phyloP scores from a whole-genome alignment of 179 eudicot genomes.

The Dionaea muscipula region DNA sequence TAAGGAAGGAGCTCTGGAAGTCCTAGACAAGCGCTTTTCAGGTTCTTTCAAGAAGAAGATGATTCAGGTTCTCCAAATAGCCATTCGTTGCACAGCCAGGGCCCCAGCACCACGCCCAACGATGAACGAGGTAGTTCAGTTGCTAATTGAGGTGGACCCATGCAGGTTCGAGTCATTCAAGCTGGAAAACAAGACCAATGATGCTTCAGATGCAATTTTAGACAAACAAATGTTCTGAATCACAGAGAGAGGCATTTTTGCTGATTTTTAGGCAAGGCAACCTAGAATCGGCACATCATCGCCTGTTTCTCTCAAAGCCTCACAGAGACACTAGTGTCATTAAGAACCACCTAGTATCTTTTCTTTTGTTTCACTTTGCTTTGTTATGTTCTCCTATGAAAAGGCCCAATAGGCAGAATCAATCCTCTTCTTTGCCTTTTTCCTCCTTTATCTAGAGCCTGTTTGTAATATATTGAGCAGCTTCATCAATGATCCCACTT shows the following conservation, averaged over 20 bases:
- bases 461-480: conserved; percentile 28
- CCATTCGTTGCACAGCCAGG: conserved; percentile 60
- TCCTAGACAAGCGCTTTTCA: conserved; percentile 48
- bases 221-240: conserved; percentile 27
- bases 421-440: conserved; percentile 19
- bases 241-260: conserved; percentile 10
- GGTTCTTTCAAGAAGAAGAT: conserved; percentile 58
- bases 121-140: conserved; percentile 76
- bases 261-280: conserved; percentile 12
- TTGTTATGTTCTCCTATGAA: conserved; percentile 8
- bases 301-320: conserved; percentile 18
- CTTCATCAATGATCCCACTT: conserved; percentile 33
- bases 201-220: conserved; percentile 20
- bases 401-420: conserved; percentile 23
- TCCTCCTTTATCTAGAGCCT: no score
- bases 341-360: conserved; percentile 16
- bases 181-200: conserved; percentile 32
- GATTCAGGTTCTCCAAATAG: conserved; percentile 56
- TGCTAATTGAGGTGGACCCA: conserved; percentile 58
- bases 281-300: conserved; percentile 29
- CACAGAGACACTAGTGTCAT: conserved; percentile 11
- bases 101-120: conserved; percentile 57
- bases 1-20: conserved; percentile 62
- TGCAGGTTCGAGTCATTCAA: conserved; percentile 51
- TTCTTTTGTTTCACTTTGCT: no score